Base-by-base conservation (phyloP, 2,329 filamentous ascomycete genomes). In the Neopestalotiopsis rosae region DNA sequence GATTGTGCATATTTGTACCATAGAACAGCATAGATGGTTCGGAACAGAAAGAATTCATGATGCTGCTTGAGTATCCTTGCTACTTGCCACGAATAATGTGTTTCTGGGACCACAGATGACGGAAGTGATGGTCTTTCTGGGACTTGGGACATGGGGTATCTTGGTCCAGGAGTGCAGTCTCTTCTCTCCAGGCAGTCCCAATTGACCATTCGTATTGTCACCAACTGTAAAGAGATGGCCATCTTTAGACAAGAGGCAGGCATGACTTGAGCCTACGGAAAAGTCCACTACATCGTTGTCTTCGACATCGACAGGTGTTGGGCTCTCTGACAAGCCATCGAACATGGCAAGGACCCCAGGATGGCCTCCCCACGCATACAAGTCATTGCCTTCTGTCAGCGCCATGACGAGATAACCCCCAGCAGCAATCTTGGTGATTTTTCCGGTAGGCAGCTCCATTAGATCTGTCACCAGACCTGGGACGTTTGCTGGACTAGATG, bases 331-430 rank as follows among this genome's bases (percentile, higher is more conserved):
- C 38, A 81, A 65, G 0, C 66, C 75, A 20, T 75, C 72, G 1
- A 79, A 61, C 40, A 84, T 74, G 32, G 77, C 72, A n/a, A 74
- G 73, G 12, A 76, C 75, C 4, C 79, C 79, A 12, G 78, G 76
- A 67, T 81, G 79, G n/a, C 78, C 77, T 38, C 90, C 90, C 90
- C 90, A 92, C 30, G 87, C 75, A 74, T 92, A 92, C 1, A 91
- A 76, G 68, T 89, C 87, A 40, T 85, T 82, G 2, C 86, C 87
- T 12, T 83, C 79, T 0, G 89, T 91, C 58, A 92, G 72, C 0
- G 89, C 89, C 3, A 87, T 88, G 2, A 87, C 79, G 2, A 86
- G 78, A 74, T 90, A 90, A 0, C 90, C 89, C 2, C 86, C 86
- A 3, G 86, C 85, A 4, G 81, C 83, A 32, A 92, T 79, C 72